Evolutionary conservation across 2,329 filamentous ascomycete species (phyloP), one percentile per base, ranked within the genome.

Genomic region (Hypoxylon rubiginosum): DNA sequence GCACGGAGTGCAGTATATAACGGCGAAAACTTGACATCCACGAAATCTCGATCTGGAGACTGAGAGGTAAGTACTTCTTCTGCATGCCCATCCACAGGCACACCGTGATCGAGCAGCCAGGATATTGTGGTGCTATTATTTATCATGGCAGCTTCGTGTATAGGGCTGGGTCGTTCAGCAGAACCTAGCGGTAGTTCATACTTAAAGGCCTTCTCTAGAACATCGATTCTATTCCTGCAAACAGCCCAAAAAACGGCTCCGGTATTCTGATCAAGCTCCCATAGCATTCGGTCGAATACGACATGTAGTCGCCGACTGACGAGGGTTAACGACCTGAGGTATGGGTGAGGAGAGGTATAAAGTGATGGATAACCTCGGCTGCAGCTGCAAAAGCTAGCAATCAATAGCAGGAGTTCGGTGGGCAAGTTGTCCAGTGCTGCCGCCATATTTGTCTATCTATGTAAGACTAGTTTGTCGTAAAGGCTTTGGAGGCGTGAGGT

Each of bases 101-200:
- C 61, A 15, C 57, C 61, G 51, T 64, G 65, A 30, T 64, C 61
- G n/a, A 67, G 48, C 4, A 67, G 24, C 65, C 65, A 67, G 17
- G 17, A 24, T 10, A 61, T n/a, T n/a, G n/a, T 11, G 10, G 34
- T 39, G 15, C 24, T 50, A 21, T 51, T 24, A 1, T 56, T 24
- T 5, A 24, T 3, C 7, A 6, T 15, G n/a, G 52, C 53, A 13
- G 65, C 65, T 4, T 5, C 1, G 6, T 56, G 15, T 32, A 65
- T 36, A 21, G 65, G 65, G n/a, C 45, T 13, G 4, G 9, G 7
- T 9, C 1, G 0, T 17, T 8, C 3, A 13, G 11, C 19, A 4
- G 43, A 48, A 4, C 53, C 60, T 30, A 67, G 36, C 11, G 10
- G 2, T 5, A 62, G 32, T 4, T 46, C 1, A 50, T 62, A 59